Percentiles rank a stretch among this genome's conserved stretches.
phyloP scores from a whole-genome alignment of 2,329 filamentous ascomycete genomes.

The Talaromyces sp. region DNA sequence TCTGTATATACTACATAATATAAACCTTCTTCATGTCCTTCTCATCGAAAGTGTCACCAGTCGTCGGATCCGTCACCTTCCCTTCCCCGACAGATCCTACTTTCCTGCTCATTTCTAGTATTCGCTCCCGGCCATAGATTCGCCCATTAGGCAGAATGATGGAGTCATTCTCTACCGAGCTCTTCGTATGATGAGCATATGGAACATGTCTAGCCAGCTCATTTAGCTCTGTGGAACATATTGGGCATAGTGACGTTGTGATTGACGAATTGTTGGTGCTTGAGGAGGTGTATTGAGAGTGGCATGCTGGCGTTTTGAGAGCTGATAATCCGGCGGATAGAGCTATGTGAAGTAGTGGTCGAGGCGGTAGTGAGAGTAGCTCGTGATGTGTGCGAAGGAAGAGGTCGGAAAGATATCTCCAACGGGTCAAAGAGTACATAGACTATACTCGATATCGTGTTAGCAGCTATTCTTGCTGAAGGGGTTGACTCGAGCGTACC shows the following conservation, averaged over 20 bases:
- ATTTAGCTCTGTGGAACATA: constrained; percentile 94
- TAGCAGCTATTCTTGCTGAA: not conserved
- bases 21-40: constrained; percentile 79
- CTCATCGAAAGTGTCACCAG: constrained; percentile 64
- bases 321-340: constrained; percentile 88
- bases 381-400: constrained; percentile 86
- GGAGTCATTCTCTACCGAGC: constrained; percentile 83
- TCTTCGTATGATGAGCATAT: constrained; percentile 93
- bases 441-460: constrained; percentile 46
- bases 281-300: constrained; percentile 63
- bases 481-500: no score
- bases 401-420: constrained; percentile 71
- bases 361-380: constrained; percentile 76
- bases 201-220: constrained; percentile 84
- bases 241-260: constrained; percentile 80
- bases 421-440: constrained; percentile 72
- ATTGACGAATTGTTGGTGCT: constrained; percentile 55
- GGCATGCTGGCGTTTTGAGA: constrained; percentile 92
- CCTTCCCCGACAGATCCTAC: constrained; percentile 62
- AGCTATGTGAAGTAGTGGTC: constrained; percentile 84
- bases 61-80: constrained; percentile 74
- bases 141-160: constrained; percentile 83
- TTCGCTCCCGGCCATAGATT: constrained; percentile 73
- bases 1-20: constrained; percentile 63
- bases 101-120: constrained; percentile 77